Evolutionary conservation across 768 basidiomycete genomes (phyloP).

Genomic region (Phylloporus rhodoxanthus): DNA sequence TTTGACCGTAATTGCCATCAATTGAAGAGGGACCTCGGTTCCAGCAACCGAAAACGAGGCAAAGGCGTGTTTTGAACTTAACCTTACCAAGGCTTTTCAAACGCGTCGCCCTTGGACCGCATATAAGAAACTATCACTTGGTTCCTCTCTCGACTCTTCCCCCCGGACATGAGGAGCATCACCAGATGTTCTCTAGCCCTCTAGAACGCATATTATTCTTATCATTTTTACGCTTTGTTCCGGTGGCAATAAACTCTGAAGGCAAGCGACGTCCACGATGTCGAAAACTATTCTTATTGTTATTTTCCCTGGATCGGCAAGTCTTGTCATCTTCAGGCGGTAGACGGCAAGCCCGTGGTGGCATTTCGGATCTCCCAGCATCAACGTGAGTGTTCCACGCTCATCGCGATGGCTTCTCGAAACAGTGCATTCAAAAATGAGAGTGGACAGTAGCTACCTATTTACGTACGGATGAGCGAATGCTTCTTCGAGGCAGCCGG

Average conservation of each 20-base stretch:
- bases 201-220: not conserved
- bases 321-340: not conserved
- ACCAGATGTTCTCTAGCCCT: not conserved
- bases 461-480: not conserved
- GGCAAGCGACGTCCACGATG: constrained; percentile 5
- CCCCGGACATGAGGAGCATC: not conserved
- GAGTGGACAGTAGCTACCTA: not conserved
- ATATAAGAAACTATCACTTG: constrained; percentile 2
- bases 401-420: not conserved
- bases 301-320: not conserved
- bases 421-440: not conserved
- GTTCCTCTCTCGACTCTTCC: not conserved
- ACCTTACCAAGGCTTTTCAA: constrained; percentile 6
- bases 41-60: constrained; percentile 23
- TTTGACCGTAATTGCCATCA: not conserved
- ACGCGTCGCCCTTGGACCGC: not conserved
- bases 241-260: constrained; percentile 16
- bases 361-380: not conserved
- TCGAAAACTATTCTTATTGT: constrained; percentile 2
- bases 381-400: not conserved
- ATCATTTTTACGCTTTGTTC: constrained; percentile 6
- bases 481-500: not conserved
- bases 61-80: constrained; percentile 17
- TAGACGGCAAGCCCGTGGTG: too few relatives aligned
- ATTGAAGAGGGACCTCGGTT: constrained; percentile 7